Evolutionary conservation across 2,329 filamentous ascomycete genomes (phyloP), one percentile per base, ranked within the genome.

Genomic region (Pseudocercospora pini-densiflorae): DNA sequence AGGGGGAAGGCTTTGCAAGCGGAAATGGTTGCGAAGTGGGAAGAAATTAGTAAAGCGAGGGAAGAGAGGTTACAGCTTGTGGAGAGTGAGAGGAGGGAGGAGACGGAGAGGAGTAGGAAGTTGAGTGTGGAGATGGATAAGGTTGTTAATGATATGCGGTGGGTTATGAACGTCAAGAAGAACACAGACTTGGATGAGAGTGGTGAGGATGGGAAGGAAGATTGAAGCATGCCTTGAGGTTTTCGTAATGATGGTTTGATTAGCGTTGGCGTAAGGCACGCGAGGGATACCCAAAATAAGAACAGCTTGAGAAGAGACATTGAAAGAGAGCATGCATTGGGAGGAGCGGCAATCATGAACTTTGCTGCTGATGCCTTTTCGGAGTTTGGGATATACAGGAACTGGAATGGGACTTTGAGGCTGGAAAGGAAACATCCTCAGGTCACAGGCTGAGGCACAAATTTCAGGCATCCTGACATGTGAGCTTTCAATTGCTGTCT

Each of bases 91-190:
- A 89, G 88, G 5, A 81, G 78, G 29, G 79, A 79, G 67, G 71
- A 92, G 73, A 89, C 89, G 75, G 79, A 80, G 45, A 82, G 83
- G 68, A 88, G 87, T 5, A 81, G 79, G 36, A 79, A 81, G 69
- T 83, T 87, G 68, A 90, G 92, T 74, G 79, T 83, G 27, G 86
- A 90, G 74, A 89, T 91, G 72, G 82, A 88, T 68, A 78, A 78
- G 64, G 81, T 87, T 27, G 79, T 91, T 59, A 83, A 88, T 68
- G 88, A 92, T 81, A 84, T 94, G 78, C 87, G 83, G 74, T 93
- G 91, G 91, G 89, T 91, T 14, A 83, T 93, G 70, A 88, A 85
- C 61, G 51, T 24, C 4, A 54, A 29, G 10, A 14, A 24, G 54
- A 58, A 33, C 8, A 21, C 27, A 6, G 23, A 2, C 7, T 33